phyloP scores from a whole-genome alignment of 192 early-diverging fungal species.

The Coemansia sp. region DNA sequence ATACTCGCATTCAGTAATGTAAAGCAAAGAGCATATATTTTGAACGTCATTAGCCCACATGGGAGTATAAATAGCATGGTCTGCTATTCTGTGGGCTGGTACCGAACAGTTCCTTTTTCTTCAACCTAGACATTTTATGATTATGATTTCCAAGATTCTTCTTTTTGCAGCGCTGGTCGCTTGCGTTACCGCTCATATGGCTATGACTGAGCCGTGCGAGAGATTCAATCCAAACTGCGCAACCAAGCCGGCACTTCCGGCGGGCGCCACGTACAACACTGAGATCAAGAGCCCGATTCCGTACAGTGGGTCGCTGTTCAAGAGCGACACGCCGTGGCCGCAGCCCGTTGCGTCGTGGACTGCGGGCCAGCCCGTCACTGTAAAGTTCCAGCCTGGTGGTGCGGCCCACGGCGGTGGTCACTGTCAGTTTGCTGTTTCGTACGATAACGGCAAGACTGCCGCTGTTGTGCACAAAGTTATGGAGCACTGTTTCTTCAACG shows the following conservation, averaged over 20 bases:
- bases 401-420: constrained; percentile 56
- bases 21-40: too few relatives aligned
- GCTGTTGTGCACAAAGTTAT: constrained; percentile 57
- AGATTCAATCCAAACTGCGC: not conserved
- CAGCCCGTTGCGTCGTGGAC: constrained; percentile 29
- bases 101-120: too few relatives aligned
- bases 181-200: constrained; percentile 1
- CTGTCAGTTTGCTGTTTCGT: constrained; percentile 60
- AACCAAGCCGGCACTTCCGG: not conserved
- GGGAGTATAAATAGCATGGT: constrained; percentile 42
- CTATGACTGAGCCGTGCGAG: not conserved
- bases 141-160: not conserved
- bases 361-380: constrained; percentile 34
- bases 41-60: constrained; percentile 26
- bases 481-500: constrained; percentile 31
- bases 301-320: not conserved
- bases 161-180: not conserved
- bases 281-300: constrained; percentile 1
- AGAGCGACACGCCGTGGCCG: not conserved
- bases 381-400: constrained; percentile 33
- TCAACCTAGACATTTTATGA: too few relatives aligned
- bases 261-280: not conserved
- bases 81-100: not conserved
- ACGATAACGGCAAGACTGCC: constrained; percentile 43
- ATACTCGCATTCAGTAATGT: too few relatives aligned